Conservation (phyloP, 2,329 filamentous ascomycete genomes). For the Akanthomyces muscarius region DNA sequence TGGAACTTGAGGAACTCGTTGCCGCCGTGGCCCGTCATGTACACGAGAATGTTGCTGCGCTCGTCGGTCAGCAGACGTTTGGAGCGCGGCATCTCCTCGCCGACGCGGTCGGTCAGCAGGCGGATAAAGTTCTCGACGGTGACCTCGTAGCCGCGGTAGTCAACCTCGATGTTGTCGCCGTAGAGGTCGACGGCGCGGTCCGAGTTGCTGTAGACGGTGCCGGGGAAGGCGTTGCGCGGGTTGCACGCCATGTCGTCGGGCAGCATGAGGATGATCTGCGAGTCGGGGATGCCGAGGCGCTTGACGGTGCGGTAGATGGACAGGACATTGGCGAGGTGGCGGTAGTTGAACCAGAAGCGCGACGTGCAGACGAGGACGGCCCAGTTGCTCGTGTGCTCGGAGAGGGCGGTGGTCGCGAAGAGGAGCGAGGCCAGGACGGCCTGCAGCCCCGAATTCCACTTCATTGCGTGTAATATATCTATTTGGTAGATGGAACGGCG, state of each 20-base stretch:
- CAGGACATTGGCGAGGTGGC: conserved; percentile 94
- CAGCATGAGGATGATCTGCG: conserved; percentile 99
- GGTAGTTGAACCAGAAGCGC: conserved; percentile 99
- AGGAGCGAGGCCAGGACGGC: conserved; percentile 46
- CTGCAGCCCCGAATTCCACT: conserved; percentile 43
- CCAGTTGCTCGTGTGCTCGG: conserved; percentile 97
- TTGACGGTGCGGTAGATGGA: conserved; percentile 98
- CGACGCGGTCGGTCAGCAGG: conserved; percentile 87
- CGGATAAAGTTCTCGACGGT: conserved; percentile 99
- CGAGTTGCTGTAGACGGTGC: conserved; percentile 97
- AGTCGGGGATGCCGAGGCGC: conserved; percentile 93
- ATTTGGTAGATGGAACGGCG: not conserved
- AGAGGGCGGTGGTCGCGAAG: conserved; percentile 44
- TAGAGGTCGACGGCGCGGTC: conserved; percentile 94
- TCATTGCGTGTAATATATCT: conserved; percentile 41
- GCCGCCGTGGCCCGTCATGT: conserved; percentile 98
- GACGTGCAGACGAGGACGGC: conserved; percentile 98
- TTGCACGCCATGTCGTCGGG: conserved; percentile 99
- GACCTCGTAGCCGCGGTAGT: conserved; percentile 96
- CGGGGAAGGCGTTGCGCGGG: conserved; percentile 94
- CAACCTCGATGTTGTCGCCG: conserved; percentile 97
- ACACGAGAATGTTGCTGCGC: conserved; percentile 93
- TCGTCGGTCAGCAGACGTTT: conserved; percentile 94
- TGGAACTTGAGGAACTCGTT: conserved; percentile 99
- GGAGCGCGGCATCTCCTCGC: conserved; percentile 89